Evolutionary conservation across 192 early-diverging fungal genomes (phyloP).

Genomic region (Kappamyces sp.): DNA sequence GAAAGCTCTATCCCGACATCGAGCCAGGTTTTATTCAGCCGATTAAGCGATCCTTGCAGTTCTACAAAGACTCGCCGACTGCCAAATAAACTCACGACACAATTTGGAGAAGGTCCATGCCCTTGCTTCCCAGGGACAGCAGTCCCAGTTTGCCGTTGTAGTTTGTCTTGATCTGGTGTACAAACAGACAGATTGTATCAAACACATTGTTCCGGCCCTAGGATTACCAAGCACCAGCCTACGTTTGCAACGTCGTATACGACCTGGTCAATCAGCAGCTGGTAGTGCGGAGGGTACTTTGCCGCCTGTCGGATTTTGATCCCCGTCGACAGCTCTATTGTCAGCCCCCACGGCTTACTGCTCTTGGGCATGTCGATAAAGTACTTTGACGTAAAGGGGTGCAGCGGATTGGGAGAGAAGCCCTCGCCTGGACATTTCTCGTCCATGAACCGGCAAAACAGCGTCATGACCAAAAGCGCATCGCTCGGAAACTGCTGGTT

Average conservation of each 20-base stretch:
- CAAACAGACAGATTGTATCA: background rate
- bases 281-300: slow-evolving; percentile 7
- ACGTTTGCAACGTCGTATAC: background rate
- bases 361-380: background rate
- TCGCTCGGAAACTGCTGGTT: background rate
- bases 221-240: background rate
- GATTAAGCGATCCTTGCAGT: slow-evolving; percentile 36
- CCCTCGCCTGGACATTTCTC: background rate
- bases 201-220: slow-evolving; percentile 12
- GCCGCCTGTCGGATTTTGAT: background rate
- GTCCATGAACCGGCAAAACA: slow-evolving; percentile 8
- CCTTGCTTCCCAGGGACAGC: too few species aligned
- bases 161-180: background rate
- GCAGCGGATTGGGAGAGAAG: background rate
- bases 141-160: background rate
- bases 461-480: background rate
- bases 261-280: slow-evolving; percentile 2
- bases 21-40: slow-evolving; percentile 36
- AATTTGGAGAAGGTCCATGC: too few species aligned
- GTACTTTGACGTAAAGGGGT: background rate
- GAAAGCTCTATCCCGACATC: slow-evolving; percentile 40
- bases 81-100: background rate
- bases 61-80: slow-evolving; percentile 39
- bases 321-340: background rate
- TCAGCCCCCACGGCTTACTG: background rate